phyloP scores from a whole-genome alignment of 2,329 filamentous ascomycete genomes.

The Hymenoscyphus fraxineus region DNA sequence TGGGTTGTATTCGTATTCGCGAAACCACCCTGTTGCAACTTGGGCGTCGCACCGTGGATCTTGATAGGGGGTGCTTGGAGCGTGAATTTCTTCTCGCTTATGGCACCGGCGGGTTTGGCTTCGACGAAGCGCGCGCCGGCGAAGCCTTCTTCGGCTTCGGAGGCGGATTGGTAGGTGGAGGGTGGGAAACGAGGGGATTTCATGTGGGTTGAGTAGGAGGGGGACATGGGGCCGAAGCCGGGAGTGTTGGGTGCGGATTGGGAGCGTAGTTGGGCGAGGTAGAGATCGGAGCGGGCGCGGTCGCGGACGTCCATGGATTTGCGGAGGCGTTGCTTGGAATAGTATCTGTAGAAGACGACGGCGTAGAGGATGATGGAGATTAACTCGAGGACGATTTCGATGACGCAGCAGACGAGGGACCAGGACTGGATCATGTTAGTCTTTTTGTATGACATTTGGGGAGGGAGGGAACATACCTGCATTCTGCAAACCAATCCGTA shows the following conservation, averaged over 20 bases:
- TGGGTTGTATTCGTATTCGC: conserved; percentile 19
- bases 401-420: conserved; percentile 93
- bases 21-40: conserved; percentile 60
- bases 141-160: conserved; percentile 50
- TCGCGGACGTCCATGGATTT: conserved; percentile 97
- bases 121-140: conserved; percentile 51
- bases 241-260: conserved; percentile 96
- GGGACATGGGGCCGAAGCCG: conserved; percentile 72
- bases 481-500: conserved; percentile 91
- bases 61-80: conserved; percentile 81
- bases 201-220: conserved; percentile 41
- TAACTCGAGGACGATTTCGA: conserved; percentile 89
- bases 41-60: conserved; percentile 74
- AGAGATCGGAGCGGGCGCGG: conserved; percentile 88
- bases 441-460: conserved; percentile 11
- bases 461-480: conserved; percentile 51
- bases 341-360: conserved; percentile 95
- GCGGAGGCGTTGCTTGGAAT: conserved; percentile 88
- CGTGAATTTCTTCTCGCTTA: conserved; percentile 60
- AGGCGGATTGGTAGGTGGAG: conserved; percentile 48
- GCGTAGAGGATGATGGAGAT: conserved; percentile 91
- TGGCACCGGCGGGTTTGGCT: conserved; percentile 59
- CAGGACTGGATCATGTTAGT: conserved; percentile 64
- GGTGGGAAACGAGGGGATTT: conserved; percentile 56
- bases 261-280: conserved; percentile 77